Evolutionary conservation across 2,329 filamentous ascomycete species (phyloP).

Genomic region (Chrysoporthe puriensis): DNA sequence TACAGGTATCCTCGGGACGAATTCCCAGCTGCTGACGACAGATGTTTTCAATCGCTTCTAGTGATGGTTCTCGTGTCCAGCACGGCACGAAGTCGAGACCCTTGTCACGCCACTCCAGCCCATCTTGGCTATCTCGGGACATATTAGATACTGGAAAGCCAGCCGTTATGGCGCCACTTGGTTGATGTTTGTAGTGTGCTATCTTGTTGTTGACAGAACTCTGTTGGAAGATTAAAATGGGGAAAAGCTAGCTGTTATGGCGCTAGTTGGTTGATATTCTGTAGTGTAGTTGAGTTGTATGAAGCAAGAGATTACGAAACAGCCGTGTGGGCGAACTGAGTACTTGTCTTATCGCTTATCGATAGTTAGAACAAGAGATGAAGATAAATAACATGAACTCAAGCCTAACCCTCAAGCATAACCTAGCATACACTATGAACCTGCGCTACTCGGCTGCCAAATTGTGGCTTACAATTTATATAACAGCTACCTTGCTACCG

Average conservation of each 20-base stretch:
- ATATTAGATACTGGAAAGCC: neutral
- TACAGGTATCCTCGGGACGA: slow-evolving; percentile 28
- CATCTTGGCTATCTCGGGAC: slow-evolving; percentile 25
- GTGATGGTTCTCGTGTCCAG: slow-evolving; percentile 36
- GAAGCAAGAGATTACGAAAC: too few species aligned
- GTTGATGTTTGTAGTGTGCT: too few species aligned
- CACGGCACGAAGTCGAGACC: slow-evolving; percentile 32
- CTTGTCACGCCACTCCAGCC: slow-evolving; percentile 33
- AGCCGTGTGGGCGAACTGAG: too few species aligned
- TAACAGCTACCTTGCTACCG: too few species aligned
- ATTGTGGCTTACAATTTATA: too few species aligned
- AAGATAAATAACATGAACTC: too few species aligned
- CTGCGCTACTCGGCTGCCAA: too few species aligned
- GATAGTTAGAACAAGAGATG: too few species aligned
- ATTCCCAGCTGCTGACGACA: slow-evolving; percentile 34
- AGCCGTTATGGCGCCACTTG: neutral
- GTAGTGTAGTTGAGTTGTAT: neutral
- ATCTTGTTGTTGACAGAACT: neutral
- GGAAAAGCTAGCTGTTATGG: neutral
- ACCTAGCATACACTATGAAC: too few species aligned
- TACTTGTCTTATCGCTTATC: too few species aligned
- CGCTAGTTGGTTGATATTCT: neutral
- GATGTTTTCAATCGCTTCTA: slow-evolving; percentile 33
- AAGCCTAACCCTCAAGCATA: too few species aligned
- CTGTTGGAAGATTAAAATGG: neutral